phyloP scores from a whole-genome alignment of 257 asterid species.

The Salvia splendens region DNA sequence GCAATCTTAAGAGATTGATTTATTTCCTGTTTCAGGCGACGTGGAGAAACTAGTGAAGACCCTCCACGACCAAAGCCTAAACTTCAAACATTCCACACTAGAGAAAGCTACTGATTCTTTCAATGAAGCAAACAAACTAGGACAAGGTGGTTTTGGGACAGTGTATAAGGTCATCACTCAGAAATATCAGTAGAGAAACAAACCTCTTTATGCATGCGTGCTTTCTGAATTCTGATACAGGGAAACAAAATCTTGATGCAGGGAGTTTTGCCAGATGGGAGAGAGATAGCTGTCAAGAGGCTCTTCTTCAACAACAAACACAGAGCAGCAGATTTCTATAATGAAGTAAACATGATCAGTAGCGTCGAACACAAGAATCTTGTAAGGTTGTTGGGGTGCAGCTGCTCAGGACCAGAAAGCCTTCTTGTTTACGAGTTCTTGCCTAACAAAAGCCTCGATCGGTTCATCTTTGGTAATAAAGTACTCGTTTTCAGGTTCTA shows the following conservation, averaged over 20 bases:
- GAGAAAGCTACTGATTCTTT: constrained; percentile 86
- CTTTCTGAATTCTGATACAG: neutral
- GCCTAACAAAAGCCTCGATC: constrained; percentile 78
- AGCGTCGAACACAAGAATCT: constrained; percentile 90
- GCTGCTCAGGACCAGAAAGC: constrained; percentile 90
- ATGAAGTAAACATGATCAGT: constrained; percentile 88
- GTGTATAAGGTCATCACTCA: constrained; percentile 57
- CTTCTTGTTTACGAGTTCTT: constrained; percentile 81
- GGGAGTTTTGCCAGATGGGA: constrained; percentile 87
- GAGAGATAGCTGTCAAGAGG: constrained; percentile 95
- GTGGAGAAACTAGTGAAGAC: constrained; percentile 65
- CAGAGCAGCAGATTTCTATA: constrained; percentile 88
- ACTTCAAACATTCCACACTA: constrained; percentile 86
- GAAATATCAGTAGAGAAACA: neutral
- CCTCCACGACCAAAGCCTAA: constrained; percentile 78
- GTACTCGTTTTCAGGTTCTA: constrained; percentile 25
- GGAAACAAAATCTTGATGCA: constrained; percentile 26
- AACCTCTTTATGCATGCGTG: neutral
- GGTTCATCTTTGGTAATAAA: constrained; percentile 63
- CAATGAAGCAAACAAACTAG: constrained; percentile 81
- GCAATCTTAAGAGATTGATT: constrained; percentile 12
- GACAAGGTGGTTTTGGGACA: constrained; percentile 93
- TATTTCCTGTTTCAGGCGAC: constrained; percentile 48
- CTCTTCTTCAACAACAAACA: constrained; percentile 85
- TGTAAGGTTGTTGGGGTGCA: constrained; percentile 84